Conservation (phyloP, 768 basidiomycete species). For the Porphyrellus cyaneotinctus region DNA sequence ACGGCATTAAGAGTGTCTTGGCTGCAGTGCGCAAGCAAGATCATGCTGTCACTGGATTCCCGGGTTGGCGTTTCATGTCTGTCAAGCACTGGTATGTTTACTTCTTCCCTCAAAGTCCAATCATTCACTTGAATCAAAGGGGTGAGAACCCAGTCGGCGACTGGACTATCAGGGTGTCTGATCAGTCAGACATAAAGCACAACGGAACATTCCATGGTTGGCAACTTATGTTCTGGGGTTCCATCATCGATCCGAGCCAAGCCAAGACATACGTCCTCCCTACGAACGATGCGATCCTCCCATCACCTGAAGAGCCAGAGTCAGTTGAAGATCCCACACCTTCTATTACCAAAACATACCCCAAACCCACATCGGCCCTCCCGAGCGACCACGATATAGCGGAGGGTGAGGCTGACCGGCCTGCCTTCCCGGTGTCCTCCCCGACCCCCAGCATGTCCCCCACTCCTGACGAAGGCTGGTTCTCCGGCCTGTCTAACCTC, state of each 20-base stretch:
- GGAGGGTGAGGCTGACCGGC: conserved; percentile 75
- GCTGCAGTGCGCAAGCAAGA: conserved; percentile 71
- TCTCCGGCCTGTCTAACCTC: conserved; percentile 70
- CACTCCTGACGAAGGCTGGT: conserved; percentile 81
- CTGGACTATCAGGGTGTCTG: conserved; percentile 87
- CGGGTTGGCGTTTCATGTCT: conserved; percentile 98
- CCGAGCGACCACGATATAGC: conserved; percentile 82
- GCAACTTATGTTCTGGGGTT: conserved; percentile 92
- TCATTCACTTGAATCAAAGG: conserved; percentile 45
- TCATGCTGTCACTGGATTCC: conserved; percentile 60
- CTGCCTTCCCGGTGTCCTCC: conserved; percentile 53
- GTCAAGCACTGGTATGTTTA: conserved; percentile 86
- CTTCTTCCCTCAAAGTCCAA: background rate
- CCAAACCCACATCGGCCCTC: conserved; percentile 84
- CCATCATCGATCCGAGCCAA: conserved; percentile 66
- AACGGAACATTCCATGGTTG: conserved; percentile 80
- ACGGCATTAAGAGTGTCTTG: conserved; percentile 79
- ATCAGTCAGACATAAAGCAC: conserved; percentile 57
- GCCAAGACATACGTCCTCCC: conserved; percentile 62
- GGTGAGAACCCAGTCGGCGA: conserved; percentile 87
- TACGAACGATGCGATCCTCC: conserved; percentile 44
- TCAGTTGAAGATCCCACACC: conserved; percentile 37
- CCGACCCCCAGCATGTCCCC: conserved; percentile 42
- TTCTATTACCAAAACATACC: conserved; percentile 53
- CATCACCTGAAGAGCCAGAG: conserved; percentile 45